Evolutionary conservation across 1,139 yeast species (phyloP).

Genomic region (Debaryomycetaceae sp.): DNA sequence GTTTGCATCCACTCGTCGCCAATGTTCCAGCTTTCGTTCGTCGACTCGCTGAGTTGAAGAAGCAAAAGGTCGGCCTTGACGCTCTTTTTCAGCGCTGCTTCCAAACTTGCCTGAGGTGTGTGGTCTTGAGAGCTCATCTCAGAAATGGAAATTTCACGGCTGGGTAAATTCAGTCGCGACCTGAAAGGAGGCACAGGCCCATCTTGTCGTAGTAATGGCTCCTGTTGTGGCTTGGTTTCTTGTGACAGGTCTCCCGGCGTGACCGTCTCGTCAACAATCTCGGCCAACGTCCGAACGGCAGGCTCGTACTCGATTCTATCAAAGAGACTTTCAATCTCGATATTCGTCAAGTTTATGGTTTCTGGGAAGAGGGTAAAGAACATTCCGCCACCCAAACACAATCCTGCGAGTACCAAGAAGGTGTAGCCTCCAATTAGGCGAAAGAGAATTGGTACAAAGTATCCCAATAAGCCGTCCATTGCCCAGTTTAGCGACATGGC

Average conservation of each 20-base stretch:
- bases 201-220: no score
- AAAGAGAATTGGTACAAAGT: conserved; percentile 30
- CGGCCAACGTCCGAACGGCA: neutral
- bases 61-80: neutral
- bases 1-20: neutral
- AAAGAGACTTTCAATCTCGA: conserved; percentile 5
- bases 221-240: neutral
- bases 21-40: neutral
- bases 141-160: neutral
- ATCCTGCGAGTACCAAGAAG: conserved; percentile 28
- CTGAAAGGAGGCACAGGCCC: no score
- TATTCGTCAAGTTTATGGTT: conserved; percentile 18
- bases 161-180: no score
- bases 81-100: no score
- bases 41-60: neutral
- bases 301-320: no score
- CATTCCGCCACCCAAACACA: conserved; percentile 22
- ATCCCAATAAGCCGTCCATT: conserved; percentile 27
- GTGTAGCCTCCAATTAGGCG: conserved; percentile 28
- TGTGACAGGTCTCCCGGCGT: neutral
- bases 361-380: conserved; percentile 31
- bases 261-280: neutral
- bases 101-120: no score
- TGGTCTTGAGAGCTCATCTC: no score
- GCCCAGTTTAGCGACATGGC: conserved; percentile 48